phyloP scores from a whole-genome alignment of 768 basidiomycete species.

The Galerina sulciceps region DNA sequence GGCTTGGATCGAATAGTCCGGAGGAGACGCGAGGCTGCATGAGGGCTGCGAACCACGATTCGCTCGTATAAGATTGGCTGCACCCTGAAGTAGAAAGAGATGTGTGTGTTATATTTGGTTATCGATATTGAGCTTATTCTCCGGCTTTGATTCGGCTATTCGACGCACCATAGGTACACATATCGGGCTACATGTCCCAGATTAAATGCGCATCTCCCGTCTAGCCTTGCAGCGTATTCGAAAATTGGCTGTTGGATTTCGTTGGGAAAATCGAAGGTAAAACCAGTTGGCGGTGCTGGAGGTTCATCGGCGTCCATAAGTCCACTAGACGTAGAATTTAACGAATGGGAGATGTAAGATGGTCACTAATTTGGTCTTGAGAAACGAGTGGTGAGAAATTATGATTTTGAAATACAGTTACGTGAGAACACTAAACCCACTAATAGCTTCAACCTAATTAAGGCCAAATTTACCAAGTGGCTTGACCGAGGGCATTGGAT shows the following conservation, averaged over 20 bases:
- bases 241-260: slow-evolving; percentile 31
- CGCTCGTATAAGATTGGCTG: slow-evolving; percentile 32
- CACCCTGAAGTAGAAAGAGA: slow-evolving; percentile 19
- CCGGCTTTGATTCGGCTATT: background rate
- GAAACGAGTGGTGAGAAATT: no score
- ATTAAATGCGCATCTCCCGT: slow-evolving; percentile 19
- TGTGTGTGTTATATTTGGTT: no score
- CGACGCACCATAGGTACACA: slow-evolving; percentile 28
- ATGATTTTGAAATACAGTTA: no score
- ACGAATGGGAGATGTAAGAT: background rate
- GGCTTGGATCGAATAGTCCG: slow-evolving; percentile 19
- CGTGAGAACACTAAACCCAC: no score
- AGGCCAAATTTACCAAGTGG: no score
- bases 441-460: no score
- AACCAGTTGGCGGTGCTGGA: background rate
- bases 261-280: slow-evolving; percentile 16
- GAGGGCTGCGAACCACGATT: slow-evolving; percentile 26
- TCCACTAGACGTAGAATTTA: background rate
- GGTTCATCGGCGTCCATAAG: background rate
- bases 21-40: slow-evolving; percentile 22
- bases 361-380: background rate
- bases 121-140: background rate
- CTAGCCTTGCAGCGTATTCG: slow-evolving; percentile 26
- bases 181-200: slow-evolving; percentile 28
- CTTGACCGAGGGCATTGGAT: no score